Evolutionary conservation across 306 rosid species (phyloP), one percentile per base, ranked within the genome.

Genomic region (Mimosa bimucronata): DNA sequence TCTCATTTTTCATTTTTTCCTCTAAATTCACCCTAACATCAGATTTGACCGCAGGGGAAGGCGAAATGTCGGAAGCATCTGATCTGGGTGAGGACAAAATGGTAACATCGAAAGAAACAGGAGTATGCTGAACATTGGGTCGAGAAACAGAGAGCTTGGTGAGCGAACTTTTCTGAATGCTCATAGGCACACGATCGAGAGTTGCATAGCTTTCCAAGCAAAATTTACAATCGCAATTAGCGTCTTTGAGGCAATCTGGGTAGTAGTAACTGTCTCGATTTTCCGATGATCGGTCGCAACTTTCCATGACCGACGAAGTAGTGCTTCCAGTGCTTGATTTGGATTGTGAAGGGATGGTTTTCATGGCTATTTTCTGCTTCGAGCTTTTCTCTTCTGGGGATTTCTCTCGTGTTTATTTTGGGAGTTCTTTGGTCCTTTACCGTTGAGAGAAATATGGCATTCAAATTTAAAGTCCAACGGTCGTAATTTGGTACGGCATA

Each of bases 191-290:
- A 74, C 93, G 97, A 15, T 95, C 99, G n/a, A 86, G 92, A 25
- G 97, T 93, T 77, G 99, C 98, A 41, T 81, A 85, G 79, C 98
- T 95, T 9, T 84, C 98, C 83, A 91, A 83, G 85, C 97, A 95
- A 60, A 90, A 85, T 42, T 87, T 81, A 38, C 99, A 95, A 45
- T 72, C 73, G 79, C 99, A 95, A 74, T 93, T 91, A 1, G 93
- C 94, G 40, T 93, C 88, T 84, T 93, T 95, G 61, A 85, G 88
- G 91, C 98, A 95, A 38, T 89, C 90, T 0, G 97, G 97, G 81
- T 79, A 95, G 89, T 95, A 95, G 80, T 87, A 90, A 81, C 93
- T 88, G 74, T 92, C 93, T 7, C 80, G 81, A 40, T 23, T 66
- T 75, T 88, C 88, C 1, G 88, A 78, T 12, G 79, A 83, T 6